Evolutionary conservation across 805 yeast genomes (phyloP).

Genomic region (Yamadazyma akitaensis): DNA sequence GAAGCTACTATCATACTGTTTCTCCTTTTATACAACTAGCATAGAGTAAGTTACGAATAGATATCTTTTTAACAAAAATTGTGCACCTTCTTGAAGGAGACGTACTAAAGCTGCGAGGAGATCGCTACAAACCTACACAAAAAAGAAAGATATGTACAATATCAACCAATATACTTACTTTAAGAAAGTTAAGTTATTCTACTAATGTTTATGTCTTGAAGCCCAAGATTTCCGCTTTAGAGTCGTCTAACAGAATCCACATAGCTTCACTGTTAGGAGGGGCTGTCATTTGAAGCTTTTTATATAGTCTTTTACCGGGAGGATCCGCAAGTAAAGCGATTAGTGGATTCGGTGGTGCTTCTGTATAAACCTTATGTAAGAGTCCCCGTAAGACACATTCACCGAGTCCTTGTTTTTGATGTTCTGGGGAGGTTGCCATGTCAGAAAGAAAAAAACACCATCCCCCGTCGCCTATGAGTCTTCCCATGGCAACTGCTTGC

Average conservation of each 20-base stretch:
- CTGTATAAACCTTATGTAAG: constrained; percentile 1
- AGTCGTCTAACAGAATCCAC: neutral
- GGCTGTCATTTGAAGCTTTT: neutral
- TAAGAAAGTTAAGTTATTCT: neutral
- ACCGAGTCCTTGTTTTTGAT: constrained; percentile 8
- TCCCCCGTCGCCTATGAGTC: constrained; percentile 10
- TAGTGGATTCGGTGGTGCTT: constrained; percentile 1
- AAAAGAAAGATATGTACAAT: no score
- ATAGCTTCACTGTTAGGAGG: neutral
- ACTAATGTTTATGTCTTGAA: neutral
- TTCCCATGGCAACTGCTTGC: constrained; percentile 8
- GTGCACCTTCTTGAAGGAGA: no score
- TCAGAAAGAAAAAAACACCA: constrained; percentile 9
- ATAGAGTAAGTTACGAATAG: no score
- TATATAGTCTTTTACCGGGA: constrained; percentile 7
- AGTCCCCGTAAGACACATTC: constrained; percentile 1
- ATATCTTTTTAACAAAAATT: no score
- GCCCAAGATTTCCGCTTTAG: neutral
- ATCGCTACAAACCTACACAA: no score
- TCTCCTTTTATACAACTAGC: no score
- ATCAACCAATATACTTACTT: no score
- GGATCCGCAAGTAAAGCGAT: constrained; percentile 7
- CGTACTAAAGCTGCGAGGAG: no score
- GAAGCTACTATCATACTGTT: no score
- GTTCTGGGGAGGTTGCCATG: constrained; percentile 8